A percentile compares a stretch with the other conserved stretches of the same genome.
These are phyloP conservation scores for Claviceps quebecensis DNA, from an alignment of 2,329 filamentous ascomycete species.

Conservation along the genomic window DNA sequence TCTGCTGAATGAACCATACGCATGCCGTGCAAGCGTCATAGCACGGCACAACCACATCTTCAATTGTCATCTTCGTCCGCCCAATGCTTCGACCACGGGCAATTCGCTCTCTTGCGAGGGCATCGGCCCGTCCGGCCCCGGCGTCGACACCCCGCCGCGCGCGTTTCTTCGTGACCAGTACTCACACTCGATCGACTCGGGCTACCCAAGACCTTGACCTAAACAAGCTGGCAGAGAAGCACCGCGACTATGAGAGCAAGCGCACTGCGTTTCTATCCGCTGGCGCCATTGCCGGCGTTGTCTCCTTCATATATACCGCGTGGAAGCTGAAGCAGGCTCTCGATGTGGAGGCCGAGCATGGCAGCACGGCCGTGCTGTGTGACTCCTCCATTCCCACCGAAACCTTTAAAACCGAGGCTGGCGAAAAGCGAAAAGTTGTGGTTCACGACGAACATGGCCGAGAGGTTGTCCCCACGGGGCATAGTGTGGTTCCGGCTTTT, in stretches of 20 bases:
- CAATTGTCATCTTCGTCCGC: background rate
- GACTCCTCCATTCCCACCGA: constrained; percentile 26
- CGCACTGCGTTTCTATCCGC: constrained; percentile 37
- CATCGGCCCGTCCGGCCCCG: background rate
- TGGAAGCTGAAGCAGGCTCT: constrained; percentile 35
- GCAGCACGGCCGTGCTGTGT: constrained; percentile 26
- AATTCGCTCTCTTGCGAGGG: constrained; percentile 3
- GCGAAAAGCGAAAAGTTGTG: constrained; percentile 41
- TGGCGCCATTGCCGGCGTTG: constrained; percentile 34
- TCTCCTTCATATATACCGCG: constrained; percentile 36
- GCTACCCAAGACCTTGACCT: constrained; percentile 37
- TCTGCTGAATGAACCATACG: too few species aligned
- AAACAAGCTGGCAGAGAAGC: constrained; percentile 29
- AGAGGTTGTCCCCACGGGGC: constrained; percentile 69
- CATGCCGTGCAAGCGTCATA: background rate
- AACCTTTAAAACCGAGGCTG: constrained; percentile 33
- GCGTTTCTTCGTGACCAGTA: constrained; percentile 15
- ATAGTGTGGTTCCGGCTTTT: constrained; percentile 65
- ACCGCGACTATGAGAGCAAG: constrained; percentile 35
- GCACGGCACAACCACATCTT: background rate
- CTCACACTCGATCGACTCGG: constrained; percentile 12
- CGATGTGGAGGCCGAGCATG: constrained; percentile 15
- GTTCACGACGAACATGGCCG: constrained; percentile 53
- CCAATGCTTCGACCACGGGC: constrained; percentile 4
- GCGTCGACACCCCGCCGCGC: constrained; percentile 13